Percentiles rank a stretch among this genome's conserved stretches.
Evolutionary conservation across 1,139 yeast genomes (phyloP).

Genomic region (Pichia sp.): DNA sequence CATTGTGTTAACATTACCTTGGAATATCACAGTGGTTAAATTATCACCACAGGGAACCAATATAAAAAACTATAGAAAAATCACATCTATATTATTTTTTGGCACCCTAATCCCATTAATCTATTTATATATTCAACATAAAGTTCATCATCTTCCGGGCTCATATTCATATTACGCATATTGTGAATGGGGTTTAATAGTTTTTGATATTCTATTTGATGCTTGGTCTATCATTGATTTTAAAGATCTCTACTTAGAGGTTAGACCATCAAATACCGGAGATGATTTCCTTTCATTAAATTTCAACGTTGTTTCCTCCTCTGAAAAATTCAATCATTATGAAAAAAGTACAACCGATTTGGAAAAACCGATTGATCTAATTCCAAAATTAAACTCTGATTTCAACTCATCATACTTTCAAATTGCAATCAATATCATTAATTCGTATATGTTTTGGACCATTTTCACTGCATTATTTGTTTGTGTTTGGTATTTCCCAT

Average conservation of each 20-base stretch:
- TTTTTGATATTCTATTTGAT: conserved; percentile 81
- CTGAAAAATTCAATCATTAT: neutral
- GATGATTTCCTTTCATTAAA: conserved; percentile 30
- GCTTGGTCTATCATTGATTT: conserved; percentile 73
- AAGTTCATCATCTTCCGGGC: conserved; percentile 81
- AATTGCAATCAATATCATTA: conserved; percentile 42
- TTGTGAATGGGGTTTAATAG: conserved; percentile 85
- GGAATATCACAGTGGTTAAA: conserved; percentile 64
- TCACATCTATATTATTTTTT: conserved; percentile 58
- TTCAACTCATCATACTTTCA: conserved; percentile 33
- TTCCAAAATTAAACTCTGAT: conserved; percentile 22
- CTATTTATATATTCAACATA: conserved; percentile 88
- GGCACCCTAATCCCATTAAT: conserved; percentile 69
- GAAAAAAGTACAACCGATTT: neutral
- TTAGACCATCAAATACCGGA: conserved; percentile 24
- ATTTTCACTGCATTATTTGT: conserved; percentile 72
- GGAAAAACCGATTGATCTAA: conserved; percentile 4
- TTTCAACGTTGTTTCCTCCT: conserved; percentile 17
- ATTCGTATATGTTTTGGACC: conserved; percentile 79
- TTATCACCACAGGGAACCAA: conserved; percentile 45
- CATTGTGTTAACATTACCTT: conserved; percentile 82
- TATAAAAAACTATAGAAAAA: conserved; percentile 48
- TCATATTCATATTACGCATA: conserved; percentile 93
- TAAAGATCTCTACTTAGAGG: conserved; percentile 42
- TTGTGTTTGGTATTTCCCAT: conserved; percentile 93